Evolutionary conservation across 75 land plant genomes (phyloP).

Genomic region (Pinus tabuliformis): DNA sequence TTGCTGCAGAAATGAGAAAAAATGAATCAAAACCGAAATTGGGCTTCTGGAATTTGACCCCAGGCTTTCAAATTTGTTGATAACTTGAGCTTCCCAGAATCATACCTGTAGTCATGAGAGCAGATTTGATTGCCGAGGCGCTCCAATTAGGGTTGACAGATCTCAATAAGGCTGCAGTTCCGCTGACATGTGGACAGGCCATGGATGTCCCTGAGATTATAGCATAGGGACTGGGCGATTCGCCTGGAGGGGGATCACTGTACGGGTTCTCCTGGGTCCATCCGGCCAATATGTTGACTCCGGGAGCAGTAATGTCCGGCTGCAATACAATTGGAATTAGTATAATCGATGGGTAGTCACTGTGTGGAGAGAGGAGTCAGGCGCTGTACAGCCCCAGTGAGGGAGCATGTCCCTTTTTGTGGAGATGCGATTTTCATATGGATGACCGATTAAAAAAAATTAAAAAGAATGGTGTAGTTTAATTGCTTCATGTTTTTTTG

Average conservation of each 20-base stretch:
- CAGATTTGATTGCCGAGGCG: conserved; percentile 47
- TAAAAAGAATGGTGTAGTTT: too few species aligned
- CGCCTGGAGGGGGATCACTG: conserved; percentile 5
- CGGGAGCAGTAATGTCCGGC: conserved; percentile 34
- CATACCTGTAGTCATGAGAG: conserved; percentile 48
- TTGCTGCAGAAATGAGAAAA: conserved; percentile 34
- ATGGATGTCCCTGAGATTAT: conserved; percentile 40
- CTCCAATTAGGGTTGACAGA: conserved; percentile 44
- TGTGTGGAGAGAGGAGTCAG: too few species aligned
- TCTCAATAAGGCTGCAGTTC: conserved; percentile 39
- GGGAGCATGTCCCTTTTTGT: too few species aligned
- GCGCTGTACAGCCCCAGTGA: too few species aligned
- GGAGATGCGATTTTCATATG: too few species aligned
- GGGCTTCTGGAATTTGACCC: too few species aligned
- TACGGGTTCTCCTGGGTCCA: conserved; percentile 15
- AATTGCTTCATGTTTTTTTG: too few species aligned
- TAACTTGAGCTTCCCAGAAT: too few species aligned
- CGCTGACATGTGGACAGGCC: conserved; percentile 50
- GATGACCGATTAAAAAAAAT: too few species aligned
- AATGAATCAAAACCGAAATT: too few species aligned
- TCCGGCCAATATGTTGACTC: conserved; percentile 27
- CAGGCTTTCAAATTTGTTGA: too few species aligned
- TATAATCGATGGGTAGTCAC: too few species aligned
- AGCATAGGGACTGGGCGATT: conserved; percentile 8
- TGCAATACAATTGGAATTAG: neutral